Conservation (phyloP, 2,329 filamentous ascomycete species). For the Sporothrix globosa region DNA sequence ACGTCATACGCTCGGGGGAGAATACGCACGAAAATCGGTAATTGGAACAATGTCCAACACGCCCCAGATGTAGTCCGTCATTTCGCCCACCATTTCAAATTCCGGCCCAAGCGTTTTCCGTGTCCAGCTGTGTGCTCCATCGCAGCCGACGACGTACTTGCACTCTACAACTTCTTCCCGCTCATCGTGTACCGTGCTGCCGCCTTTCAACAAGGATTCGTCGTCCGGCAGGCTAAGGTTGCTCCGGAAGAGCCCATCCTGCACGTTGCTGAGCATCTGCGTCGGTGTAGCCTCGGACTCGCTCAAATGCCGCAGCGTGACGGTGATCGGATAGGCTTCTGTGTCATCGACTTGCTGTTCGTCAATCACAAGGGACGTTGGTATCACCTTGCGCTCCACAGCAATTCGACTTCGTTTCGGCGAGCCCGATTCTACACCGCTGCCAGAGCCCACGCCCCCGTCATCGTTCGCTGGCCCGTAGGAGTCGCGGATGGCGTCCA, state of each 20-base stretch:
- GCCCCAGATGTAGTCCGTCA: conserved; percentile 52
- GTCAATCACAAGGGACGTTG: conserved; percentile 56
- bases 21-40: conserved; percentile 50
- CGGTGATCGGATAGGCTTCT: conserved; percentile 59
- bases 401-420: conserved; percentile 40
- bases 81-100: conserved; percentile 57
- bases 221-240: conserved; percentile 46
- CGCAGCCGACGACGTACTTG: conserved; percentile 69
- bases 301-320: conserved; percentile 58
- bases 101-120: conserved; percentile 53
- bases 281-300: conserved; percentile 58
- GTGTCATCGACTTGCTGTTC: conserved; percentile 51
- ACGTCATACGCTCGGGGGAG: background rate
- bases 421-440: conserved; percentile 20
- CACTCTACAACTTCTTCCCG: conserved; percentile 54
- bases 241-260: conserved; percentile 59
- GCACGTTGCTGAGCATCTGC: conserved; percentile 45
- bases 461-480: conserved; percentile 21
- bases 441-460: conserved; percentile 18
- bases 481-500: conserved; percentile 36
- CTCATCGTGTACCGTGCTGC: background rate
- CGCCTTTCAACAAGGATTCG: too few relatives aligned
- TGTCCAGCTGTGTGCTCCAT: conserved; percentile 70
- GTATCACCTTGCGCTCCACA: conserved; percentile 62
- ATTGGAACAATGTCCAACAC: conserved; percentile 45